phyloP scores from a whole-genome alignment of 371 early-diverging fungal species.

The Mortierella sp. region DNA sequence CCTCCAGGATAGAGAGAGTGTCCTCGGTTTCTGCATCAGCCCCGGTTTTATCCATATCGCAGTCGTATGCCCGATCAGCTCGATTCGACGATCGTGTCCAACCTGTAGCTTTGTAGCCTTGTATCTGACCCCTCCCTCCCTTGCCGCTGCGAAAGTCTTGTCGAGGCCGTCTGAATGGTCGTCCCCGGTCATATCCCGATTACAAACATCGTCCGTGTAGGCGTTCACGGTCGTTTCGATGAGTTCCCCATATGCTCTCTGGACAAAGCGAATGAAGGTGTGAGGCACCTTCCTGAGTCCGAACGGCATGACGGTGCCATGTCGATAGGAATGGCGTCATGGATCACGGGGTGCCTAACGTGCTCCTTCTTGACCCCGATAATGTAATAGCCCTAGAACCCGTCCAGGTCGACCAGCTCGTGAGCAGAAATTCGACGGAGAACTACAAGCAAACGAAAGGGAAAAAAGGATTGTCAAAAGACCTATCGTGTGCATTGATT shows the following conservation, averaged over 20 bases:
- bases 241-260: background rate
- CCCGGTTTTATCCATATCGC: too few relatives aligned
- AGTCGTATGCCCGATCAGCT: background rate
- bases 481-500: too few relatives aligned
- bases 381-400: conserved; percentile 1
- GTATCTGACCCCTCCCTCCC: background rate
- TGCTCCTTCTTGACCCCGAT: conserved; percentile 8
- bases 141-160: background rate
- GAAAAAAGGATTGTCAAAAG: too few relatives aligned
- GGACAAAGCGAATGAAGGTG: conserved; percentile 1
- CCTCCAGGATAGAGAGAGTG: too few relatives aligned
- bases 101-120: background rate
- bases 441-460: too few relatives aligned
- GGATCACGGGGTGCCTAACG: background rate
- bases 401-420: background rate
- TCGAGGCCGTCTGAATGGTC: background rate
- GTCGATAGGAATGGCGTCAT: background rate
- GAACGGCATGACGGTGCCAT: conserved; percentile 3
- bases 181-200: background rate
- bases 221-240: background rate
- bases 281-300: conserved; percentile 16
- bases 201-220: background rate
- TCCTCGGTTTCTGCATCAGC: too few relatives aligned
- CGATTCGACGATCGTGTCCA: background rate
- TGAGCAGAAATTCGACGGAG: too few relatives aligned